Conservation (phyloP, 2,329 filamentous ascomycete genomes). For the Drechslerella coelobrocha region DNA sequence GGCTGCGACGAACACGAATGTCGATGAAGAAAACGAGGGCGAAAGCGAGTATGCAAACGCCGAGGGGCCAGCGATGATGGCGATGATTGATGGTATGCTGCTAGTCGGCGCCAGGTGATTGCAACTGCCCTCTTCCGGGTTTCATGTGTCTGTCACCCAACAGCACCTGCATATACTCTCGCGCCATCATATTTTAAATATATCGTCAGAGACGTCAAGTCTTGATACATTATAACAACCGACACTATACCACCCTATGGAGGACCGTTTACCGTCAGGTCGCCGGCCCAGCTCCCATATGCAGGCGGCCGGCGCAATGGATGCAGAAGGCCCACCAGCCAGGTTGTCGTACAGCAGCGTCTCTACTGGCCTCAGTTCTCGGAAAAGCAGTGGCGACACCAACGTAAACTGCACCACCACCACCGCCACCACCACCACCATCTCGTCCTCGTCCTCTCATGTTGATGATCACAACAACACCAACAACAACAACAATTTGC, state of each 20-base stretch:
- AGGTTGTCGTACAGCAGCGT: constrained; percentile 30
- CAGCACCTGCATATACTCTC: background rate
- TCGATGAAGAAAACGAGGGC: background rate
- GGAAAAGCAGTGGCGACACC: constrained; percentile 19
- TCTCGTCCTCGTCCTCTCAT: background rate
- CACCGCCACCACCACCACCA: background rate
- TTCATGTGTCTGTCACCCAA: background rate
- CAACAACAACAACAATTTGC: background rate
- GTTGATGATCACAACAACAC: background rate
- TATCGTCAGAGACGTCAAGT: too few species aligned
- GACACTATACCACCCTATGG: background rate
- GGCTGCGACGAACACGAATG: constrained; percentile 3
- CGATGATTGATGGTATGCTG: background rate
- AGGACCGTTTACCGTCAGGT: background rate
- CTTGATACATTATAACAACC: background rate
- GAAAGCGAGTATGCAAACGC: background rate
- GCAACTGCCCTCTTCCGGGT: background rate
- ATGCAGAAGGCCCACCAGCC: background rate
- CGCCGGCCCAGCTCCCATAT: constrained; percentile 9
- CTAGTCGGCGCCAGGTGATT: constrained; percentile 1
- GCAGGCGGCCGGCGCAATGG: constrained; percentile 14
- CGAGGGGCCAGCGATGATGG: background rate
- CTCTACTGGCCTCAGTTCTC: constrained; percentile 16
- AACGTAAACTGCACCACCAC: constrained; percentile 10
- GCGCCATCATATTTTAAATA: background rate